Conservation (phyloP, 495 filamentous ascomycete genomes). For the Margaritispora aquatica region DNA sequence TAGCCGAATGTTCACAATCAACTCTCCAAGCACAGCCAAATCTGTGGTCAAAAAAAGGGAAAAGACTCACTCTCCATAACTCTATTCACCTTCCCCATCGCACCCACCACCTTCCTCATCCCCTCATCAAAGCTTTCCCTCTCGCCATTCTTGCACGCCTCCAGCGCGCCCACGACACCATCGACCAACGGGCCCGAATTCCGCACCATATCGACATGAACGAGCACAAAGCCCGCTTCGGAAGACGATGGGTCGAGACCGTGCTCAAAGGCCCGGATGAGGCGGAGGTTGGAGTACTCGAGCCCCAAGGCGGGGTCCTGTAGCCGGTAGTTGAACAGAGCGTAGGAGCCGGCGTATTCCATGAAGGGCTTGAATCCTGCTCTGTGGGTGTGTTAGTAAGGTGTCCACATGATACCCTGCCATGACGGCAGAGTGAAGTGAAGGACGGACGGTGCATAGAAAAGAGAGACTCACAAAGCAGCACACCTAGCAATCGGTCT, state of each 20-base stretch:
- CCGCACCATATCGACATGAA: slow-evolving; percentile 79
- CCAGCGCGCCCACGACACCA: slow-evolving; percentile 58
- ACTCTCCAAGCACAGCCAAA: too few relatives aligned
- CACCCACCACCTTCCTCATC: slow-evolving; percentile 50
- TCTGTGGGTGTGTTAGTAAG: slow-evolving; percentile 27
- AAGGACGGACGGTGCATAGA: not conserved
- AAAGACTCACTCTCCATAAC: slow-evolving; percentile 65
- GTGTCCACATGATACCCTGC: not conserved
- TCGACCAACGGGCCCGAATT: slow-evolving; percentile 65
- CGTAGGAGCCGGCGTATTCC: slow-evolving; percentile 90
- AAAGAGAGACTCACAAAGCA: slow-evolving; percentile 56
- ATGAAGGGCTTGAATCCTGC: slow-evolving; percentile 81
- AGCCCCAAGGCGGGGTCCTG: slow-evolving; percentile 57
- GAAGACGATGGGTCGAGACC: slow-evolving; percentile 81
- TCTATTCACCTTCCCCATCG: slow-evolving; percentile 65
- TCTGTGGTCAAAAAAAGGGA: too few relatives aligned
- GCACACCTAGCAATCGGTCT: slow-evolving; percentile 72
- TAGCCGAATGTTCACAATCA: too few relatives aligned
- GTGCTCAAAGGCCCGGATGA: slow-evolving; percentile 83
- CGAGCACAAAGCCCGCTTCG: slow-evolving; percentile 84
- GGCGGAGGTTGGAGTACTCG: slow-evolving; percentile 70
- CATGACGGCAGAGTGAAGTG: not conserved
- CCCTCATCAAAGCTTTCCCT: slow-evolving; percentile 57
- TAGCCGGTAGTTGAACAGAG: slow-evolving; percentile 82
- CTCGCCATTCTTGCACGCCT: slow-evolving; percentile 42